Evolutionary conservation across 148 eudicot species (phyloP).

Genomic region (Limonium bicolor): DNA sequence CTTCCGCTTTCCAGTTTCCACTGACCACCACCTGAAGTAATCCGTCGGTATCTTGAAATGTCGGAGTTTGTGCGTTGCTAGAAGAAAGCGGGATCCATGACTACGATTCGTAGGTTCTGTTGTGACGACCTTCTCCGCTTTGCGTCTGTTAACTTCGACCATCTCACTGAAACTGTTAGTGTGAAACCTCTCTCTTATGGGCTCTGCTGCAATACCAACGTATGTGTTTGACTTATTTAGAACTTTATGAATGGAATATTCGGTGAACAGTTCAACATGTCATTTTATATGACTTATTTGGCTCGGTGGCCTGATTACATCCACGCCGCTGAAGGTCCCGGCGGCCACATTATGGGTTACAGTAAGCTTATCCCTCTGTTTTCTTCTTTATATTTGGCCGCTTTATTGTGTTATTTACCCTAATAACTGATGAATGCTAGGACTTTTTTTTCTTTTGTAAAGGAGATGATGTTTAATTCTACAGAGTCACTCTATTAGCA

Average conservation of each 20-base stretch:
- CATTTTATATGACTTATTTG: slow-evolving; percentile 93
- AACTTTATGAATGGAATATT: no score
- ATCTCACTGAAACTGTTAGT: slow-evolving; percentile 93
- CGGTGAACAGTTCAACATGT: slow-evolving; percentile 84
- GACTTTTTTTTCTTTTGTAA: no score
- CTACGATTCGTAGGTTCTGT: slow-evolving; percentile 73
- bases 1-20: no score
- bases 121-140: slow-evolving; percentile 92
- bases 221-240: no score
- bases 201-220: no score
- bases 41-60: no score
- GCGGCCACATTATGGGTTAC: slow-evolving; percentile 80
- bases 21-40: no score
- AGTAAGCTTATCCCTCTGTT: slow-evolving; percentile 27
- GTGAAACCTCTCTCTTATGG: neutral
- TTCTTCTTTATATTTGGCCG: neutral
- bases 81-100: no score
- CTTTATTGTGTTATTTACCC: neutral
- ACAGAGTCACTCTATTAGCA: no score
- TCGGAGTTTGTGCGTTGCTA: no score
- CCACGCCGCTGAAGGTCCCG: slow-evolving; percentile 92
- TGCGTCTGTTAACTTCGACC: slow-evolving; percentile 78
- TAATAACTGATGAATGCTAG: no score
- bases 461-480: no score
- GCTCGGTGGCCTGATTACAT: slow-evolving; percentile 97